Evolutionary conservation across 2,329 filamentous ascomycete genomes (phyloP).

Genomic region (Raffaelea ambrosiae): DNA sequence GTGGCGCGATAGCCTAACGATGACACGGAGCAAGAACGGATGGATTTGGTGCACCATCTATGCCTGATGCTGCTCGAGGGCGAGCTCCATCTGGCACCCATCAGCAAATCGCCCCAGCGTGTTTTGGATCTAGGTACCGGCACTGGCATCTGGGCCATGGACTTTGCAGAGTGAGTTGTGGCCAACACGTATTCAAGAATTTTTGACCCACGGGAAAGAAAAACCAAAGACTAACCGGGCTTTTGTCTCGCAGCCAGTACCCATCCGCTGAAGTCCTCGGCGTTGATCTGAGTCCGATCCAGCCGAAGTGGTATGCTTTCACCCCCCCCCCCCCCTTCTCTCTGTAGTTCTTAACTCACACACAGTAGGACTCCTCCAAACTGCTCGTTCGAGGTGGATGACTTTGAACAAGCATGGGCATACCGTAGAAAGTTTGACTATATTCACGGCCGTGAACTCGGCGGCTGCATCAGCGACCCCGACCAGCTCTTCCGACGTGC

Average conservation of each 20-base stretch:
- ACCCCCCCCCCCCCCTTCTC: background rate
- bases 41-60: conserved; percentile 2
- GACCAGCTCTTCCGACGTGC: conserved; percentile 10
- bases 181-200: background rate
- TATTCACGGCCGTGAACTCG: conserved; percentile 13
- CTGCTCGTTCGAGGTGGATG: conserved; percentile 14
- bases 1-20: conserved; percentile 1
- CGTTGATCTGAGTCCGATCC: conserved; percentile 15
- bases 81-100: background rate
- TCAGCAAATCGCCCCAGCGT: background rate
- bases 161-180: conserved; percentile 5
- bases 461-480: conserved; percentile 6
- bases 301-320: conserved; percentile 14
- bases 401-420: conserved; percentile 16
- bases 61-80: background rate
- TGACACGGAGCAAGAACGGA: conserved; percentile 2
- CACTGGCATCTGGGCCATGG: conserved; percentile 17
- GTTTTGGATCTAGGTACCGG: conserved; percentile 16
- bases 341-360: background rate
- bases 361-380: conserved; percentile 7
- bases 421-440: conserved; percentile 14
- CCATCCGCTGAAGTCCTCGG: conserved; percentile 11
- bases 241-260: background rate
- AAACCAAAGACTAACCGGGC: background rate
- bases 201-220: background rate